A percentile compares a stretch with the other conserved stretches of the same genome.
Conservation (phyloP, 139 green algal species). For the Closterium sp. region DNA sequence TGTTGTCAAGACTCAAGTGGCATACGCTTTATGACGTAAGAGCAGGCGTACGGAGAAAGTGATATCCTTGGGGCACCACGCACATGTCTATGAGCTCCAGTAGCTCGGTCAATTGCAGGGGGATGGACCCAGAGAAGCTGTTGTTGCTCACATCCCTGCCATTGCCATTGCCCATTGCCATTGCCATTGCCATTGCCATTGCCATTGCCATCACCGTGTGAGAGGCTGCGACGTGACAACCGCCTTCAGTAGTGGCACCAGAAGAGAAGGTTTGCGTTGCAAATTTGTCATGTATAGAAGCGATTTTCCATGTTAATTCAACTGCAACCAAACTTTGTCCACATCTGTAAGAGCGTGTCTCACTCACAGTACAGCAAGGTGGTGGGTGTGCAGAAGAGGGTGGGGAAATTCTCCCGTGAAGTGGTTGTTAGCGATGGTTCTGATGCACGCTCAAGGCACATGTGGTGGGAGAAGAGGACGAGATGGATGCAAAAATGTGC, state of each 20-base stretch:
- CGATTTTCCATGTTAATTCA: not conserved
- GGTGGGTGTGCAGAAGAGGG: not conserved
- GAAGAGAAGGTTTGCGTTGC: not conserved
- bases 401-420: not conserved
- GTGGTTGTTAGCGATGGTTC: not conserved
- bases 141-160: not conserved
- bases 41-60: not conserved
- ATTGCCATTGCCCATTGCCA: not conserved
- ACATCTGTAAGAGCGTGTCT: not conserved
- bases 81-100: not conserved
- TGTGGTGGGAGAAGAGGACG: not conserved
- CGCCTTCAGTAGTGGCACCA: too few species aligned
- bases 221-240: too few species aligned
- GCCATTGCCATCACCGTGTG: too few species aligned
- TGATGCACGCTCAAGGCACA: not conserved
- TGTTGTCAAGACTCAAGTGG: not conserved
- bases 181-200: too few species aligned
- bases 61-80: not conserved
- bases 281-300: not conserved
- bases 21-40: not conserved
- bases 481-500: too few species aligned
- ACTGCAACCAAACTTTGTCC: not conserved
- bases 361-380: not conserved
- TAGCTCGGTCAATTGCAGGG: not conserved
- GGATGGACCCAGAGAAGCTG: not conserved